phyloP scores from a whole-genome alignment of 179 eudicot genomes.

The Silene coronaria region DNA sequence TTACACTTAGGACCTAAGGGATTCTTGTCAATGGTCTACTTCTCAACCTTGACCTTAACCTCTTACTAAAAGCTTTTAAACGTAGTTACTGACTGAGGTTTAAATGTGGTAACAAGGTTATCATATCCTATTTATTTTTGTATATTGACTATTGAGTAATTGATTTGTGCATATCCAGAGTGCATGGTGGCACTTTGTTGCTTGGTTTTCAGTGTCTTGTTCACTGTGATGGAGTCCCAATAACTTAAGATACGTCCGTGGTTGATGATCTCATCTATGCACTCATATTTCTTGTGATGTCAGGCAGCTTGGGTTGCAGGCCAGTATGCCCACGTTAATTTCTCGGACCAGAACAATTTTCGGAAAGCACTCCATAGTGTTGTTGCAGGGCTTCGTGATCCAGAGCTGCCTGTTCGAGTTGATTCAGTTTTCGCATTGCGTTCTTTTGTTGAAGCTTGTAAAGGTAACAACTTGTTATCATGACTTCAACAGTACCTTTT shows the following conservation, averaged over 20 bases:
- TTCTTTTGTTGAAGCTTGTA: conserved; percentile 97
- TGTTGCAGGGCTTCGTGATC: conserved; percentile 93
- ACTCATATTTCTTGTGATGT: conserved; percentile 15
- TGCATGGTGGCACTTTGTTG: background rate
- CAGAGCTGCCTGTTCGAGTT: conserved; percentile 98
- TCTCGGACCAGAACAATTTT: conserved; percentile 82
- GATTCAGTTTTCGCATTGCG: conserved; percentile 97
- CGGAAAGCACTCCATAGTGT: conserved; percentile 90
- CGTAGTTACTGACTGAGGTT: background rate
- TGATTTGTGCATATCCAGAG: background rate
- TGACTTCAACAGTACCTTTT: background rate
- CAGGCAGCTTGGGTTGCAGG: conserved; percentile 99
- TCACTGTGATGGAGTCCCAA: background rate
- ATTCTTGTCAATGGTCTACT: background rate
- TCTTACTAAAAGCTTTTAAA: background rate
- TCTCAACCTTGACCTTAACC: background rate
- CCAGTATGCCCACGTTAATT: conserved; percentile 89
- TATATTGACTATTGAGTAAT: background rate
- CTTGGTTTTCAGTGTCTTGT: background rate
- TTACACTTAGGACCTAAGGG: background rate
- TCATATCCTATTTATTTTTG: background rate
- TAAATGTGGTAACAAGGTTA: background rate
- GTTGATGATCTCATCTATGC: background rate
- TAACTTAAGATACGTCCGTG: background rate
- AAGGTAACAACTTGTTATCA: conserved; percentile 38